These are phyloP conservation scores for Trichosporon sp. DNA, from an alignment of 1,284 basidiomycete genomes.

Conservation along the genomic window DNA sequence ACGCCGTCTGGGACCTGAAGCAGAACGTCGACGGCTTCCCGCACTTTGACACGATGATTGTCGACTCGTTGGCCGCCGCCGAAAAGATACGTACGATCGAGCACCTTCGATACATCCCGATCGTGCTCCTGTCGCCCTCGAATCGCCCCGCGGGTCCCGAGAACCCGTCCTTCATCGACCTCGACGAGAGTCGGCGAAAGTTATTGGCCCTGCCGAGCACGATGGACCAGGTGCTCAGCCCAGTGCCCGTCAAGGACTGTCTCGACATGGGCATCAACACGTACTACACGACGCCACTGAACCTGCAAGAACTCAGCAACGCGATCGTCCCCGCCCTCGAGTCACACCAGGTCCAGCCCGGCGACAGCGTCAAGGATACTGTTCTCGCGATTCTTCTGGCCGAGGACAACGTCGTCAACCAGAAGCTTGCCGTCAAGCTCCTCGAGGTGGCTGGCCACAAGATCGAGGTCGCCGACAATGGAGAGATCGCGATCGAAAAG, in stretches of 20 bases:
- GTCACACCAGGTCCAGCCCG: constrained; percentile 83
- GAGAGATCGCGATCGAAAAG: constrained; percentile 63
- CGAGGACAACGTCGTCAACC: constrained; percentile 97
- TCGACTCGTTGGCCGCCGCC: constrained; percentile 81
- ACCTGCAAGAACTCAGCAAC: constrained; percentile 83
- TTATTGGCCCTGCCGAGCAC: constrained; percentile 51
- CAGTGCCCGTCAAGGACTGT: constrained; percentile 57
- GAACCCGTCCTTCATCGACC: constrained; percentile 53
- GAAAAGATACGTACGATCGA: constrained; percentile 89
- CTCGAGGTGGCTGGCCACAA: constrained; percentile 95
- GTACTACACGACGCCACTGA: constrained; percentile 77
- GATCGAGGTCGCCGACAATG: constrained; percentile 97
- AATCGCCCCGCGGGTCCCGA: constrained; percentile 43
- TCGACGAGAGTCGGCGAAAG: constrained; percentile 48
- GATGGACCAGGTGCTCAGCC: constrained; percentile 49
- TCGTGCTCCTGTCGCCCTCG: constrained; percentile 82
- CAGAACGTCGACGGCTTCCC: constrained; percentile 69
- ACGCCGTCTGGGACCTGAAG: constrained; percentile 70
- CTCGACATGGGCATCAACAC: constrained; percentile 57
- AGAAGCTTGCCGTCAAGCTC: constrained; percentile 89
- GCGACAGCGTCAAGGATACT: constrained; percentile 76
- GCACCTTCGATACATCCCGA: constrained; percentile 93
- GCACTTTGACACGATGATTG: constrained; percentile 93
- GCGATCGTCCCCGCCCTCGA: constrained; percentile 94
- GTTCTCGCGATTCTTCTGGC: constrained; percentile 93